Base-by-base conservation (phyloP, 2,329 filamentous ascomycete species). In the Sporothrix pseudoabietina region DNA sequence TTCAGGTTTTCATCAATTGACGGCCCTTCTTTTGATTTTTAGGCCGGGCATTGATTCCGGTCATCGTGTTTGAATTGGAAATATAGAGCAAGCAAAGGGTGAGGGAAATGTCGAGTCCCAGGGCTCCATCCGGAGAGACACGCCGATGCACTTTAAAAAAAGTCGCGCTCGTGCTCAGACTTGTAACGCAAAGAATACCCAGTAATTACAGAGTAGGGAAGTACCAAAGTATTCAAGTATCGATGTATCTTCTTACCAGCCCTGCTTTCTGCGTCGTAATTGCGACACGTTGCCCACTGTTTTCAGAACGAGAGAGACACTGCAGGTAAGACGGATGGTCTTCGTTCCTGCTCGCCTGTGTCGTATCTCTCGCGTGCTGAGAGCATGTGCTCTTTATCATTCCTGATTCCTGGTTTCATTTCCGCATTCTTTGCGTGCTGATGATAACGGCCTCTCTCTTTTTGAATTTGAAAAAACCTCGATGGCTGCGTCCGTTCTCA, bases 321-420 rank as follows among this genome's bases (percentile, higher is more conserved):
- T 59, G 61, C 39, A 66, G 12, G 57, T 73, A 73, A 73, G 72
- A 73, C 72, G 72, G 72, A 73, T 52, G 32, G 68, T 71, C 57
- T 73, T 71, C 57, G 52, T 54, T 49, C 72, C 71, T 59, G 63
- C 52, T 70, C 19, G 66, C 39, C 30, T 32, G 22, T 26, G 8
- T 44, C 63, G 26, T 49, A 10, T 52, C 44, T 54, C 12, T 44
- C 39, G 12, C 61, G 41, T 44, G n/a, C 39, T 26, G 52, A 10
- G 8, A 54, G 59, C 59, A 44, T 44, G 35, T 65, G 59, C 59
- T 4, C 19, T 30, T 47, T 26, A 26, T 12, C 32, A 41, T 35
- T 63, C 32, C 19, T 41, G 35, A 61, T 19, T 32, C 55, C 55
- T 44, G 2, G 14, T 65, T 47, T 16, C 61, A 9, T 12, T 47